Base-by-base conservation (phyloP, 805 yeast species). In the Kodamaea fukazawae region DNA sequence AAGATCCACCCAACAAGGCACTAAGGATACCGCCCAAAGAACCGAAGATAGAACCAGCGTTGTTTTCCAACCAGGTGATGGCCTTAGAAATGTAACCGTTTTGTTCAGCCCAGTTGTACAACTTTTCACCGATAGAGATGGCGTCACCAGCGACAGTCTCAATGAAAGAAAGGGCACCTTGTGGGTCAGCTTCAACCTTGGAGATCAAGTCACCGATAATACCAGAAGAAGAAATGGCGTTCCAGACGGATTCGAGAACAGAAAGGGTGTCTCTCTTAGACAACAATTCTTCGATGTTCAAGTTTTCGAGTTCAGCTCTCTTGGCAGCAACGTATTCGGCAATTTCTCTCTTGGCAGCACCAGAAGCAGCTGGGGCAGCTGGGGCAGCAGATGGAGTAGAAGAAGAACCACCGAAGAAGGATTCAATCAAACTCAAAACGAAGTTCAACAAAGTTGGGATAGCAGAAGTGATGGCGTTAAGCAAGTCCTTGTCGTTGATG, bases 171-270 rank as follows among this genome's bases (percentile, higher is more conserved):
- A 67, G 48, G 34, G 67, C 45, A 29, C 61, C 59, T 27, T 44
- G 39, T 38, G 74, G 74, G 58, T 69, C 60, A 29, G 61, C 61
- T 48, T 62, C 50, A 23, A 60, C 65, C 54, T 62, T 65, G 42
- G 56, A 47, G 42, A 68, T 41, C 37, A 66, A 55, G 31, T 44
- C 31, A 36, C 48, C 49, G 20, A 67, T 58, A 20, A 67, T 42
- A 13, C 71, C 71, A 15, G 73, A 60, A 49, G 51, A 48, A 46
- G 60, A 51, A 45, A 69, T 57, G 43, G 54, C 58, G 25, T 40
- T 38, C 41, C 58, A 60, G 38, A 68, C 53, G 20, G 52, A 44
- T 12, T 52, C 29, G 35, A 67, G 49, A 34, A 65, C 53, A 12
- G 53, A 43, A 33, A 53, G 34, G 27, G 65, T 35, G 50, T 65